phyloP scores from a whole-genome alignment of 1,284 basidiomycete genomes.

The Marasmius tenuissimus region DNA sequence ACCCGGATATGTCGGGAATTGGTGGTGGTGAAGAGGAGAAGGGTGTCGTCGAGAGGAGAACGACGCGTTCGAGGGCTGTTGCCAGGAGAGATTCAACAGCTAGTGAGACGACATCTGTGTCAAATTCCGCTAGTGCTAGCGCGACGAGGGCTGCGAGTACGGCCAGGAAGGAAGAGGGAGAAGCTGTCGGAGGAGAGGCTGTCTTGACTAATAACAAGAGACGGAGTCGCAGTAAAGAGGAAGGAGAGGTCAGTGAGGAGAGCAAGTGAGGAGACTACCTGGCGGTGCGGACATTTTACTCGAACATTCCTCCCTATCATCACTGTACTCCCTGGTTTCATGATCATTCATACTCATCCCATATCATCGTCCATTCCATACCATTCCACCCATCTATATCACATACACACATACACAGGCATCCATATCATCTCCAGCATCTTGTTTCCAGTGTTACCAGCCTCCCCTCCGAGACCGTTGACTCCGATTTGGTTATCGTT shows the following conservation, averaged over 20 bases:
- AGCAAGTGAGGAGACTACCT: slow-evolving; percentile 7
- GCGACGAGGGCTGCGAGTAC: slow-evolving; percentile 19
- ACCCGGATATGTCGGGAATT: not conserved
- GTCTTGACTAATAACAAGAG: slow-evolving; percentile 14
- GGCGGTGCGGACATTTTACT: not conserved
- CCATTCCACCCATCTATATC: not conserved
- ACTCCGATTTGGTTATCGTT: no score
- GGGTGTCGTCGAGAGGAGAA: slow-evolving; percentile 23
- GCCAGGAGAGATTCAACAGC: slow-evolving; percentile 39
- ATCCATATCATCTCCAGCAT: not conserved
- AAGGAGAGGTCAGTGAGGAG: slow-evolving; percentile 46
- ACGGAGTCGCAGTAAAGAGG: slow-evolving; percentile 36
- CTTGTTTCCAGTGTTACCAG: no score
- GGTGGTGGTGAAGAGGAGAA: slow-evolving; percentile 6
- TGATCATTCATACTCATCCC: not conserved
- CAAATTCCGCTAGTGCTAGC: slow-evolving; percentile 20
- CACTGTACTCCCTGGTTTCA: not conserved
- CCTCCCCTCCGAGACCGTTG: no score
- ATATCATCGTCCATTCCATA: not conserved
- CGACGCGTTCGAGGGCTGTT: slow-evolving; percentile 41
- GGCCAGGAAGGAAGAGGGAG: slow-evolving; percentile 20
- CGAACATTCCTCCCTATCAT: not conserved
- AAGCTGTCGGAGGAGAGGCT: slow-evolving; percentile 10
- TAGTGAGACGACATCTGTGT: slow-evolving; percentile 39
- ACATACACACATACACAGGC: not conserved